phyloP scores from a whole-genome alignment of 176 grass and related monocot genomes.

The Musa acuminata region DNA sequence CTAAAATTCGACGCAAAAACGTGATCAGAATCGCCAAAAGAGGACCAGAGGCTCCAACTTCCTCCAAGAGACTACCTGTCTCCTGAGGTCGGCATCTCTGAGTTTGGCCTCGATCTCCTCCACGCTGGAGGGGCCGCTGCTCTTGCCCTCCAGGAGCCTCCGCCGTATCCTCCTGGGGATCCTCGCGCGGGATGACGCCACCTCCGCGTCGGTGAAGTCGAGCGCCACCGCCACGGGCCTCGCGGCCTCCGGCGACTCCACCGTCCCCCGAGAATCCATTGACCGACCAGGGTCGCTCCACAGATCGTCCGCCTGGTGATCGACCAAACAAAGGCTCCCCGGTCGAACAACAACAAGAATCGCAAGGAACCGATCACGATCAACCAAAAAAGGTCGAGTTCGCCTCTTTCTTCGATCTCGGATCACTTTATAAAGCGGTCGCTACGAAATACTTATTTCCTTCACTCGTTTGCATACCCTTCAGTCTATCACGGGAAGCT shows the following conservation, averaged over 20 bases:
- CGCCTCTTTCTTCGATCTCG: no score
- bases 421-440: slow-evolving; percentile 7
- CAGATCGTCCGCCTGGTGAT: not conserved
- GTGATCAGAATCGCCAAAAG: not conserved
- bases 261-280: slow-evolving; percentile 23
- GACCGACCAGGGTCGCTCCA: not conserved
- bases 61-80: slow-evolving; percentile 44
- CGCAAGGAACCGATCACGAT: not conserved
- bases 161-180: slow-evolving; percentile 66
- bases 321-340: not conserved
- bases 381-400: not conserved
- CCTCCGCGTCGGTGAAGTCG: slow-evolving; percentile 55
- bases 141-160: slow-evolving; percentile 49
- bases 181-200: slow-evolving; percentile 23
- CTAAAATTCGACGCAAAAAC: not conserved
- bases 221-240: slow-evolving; percentile 59
- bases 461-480: no score
- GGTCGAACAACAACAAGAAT: not conserved
- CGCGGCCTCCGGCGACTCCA: slow-evolving; percentile 22
- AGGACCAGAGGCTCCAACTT: not conserved
- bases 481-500: no score
- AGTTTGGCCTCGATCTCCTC: slow-evolving; percentile 95
- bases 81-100: slow-evolving; percentile 76
- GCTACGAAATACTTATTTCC: not conserved
- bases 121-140: slow-evolving; percentile 36